These are phyloP conservation scores for Yamadazyma endophytica DNA, from an alignment of 805 yeast genomes.

Conservation along the genomic window DNA sequence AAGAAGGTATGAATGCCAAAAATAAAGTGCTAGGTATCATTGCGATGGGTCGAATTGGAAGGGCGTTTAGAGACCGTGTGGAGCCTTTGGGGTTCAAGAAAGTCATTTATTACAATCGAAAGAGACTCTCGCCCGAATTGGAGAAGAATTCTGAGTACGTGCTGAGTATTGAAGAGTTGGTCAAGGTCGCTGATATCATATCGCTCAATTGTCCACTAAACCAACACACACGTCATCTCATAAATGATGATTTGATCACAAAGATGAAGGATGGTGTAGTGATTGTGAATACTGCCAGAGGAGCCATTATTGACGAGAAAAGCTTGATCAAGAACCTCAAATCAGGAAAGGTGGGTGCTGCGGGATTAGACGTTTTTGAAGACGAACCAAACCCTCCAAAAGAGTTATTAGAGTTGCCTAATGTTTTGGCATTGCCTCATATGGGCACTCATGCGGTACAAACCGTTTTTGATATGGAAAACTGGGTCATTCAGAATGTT, in stretches of 20 bases:
- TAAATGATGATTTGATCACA: constrained; percentile 53
- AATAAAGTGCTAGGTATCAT: constrained; percentile 73
- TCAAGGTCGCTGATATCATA: constrained; percentile 60
- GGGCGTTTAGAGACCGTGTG: constrained; percentile 66
- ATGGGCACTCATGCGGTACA: constrained; percentile 79
- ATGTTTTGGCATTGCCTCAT: constrained; percentile 83
- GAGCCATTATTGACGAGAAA: constrained; percentile 68
- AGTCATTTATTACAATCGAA: constrained; percentile 69
- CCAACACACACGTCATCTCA: constrained; percentile 61
- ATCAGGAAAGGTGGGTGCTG: constrained; percentile 59
- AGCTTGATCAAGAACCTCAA: constrained; percentile 54
- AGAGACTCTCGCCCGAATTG: constrained; percentile 49
- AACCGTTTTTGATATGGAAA: constrained; percentile 77
- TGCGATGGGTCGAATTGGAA: constrained; percentile 88
- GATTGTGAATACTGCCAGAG: constrained; percentile 80
- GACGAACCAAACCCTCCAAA: constrained; percentile 63
- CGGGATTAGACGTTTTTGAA: constrained; percentile 76
- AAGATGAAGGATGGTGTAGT: constrained; percentile 79
- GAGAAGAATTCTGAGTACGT: constrained; percentile 71
- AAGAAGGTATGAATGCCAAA: constrained; percentile 68
- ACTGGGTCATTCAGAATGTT: constrained; percentile 67
- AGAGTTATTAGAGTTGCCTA: constrained; percentile 57
- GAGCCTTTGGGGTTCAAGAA: constrained; percentile 70
- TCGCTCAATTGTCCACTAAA: constrained; percentile 76
- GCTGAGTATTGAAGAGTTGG: constrained; percentile 56